Evolutionary conservation across 2,329 filamentous ascomycete species (phyloP).

Genomic region (Blastomyces percursus): DNA sequence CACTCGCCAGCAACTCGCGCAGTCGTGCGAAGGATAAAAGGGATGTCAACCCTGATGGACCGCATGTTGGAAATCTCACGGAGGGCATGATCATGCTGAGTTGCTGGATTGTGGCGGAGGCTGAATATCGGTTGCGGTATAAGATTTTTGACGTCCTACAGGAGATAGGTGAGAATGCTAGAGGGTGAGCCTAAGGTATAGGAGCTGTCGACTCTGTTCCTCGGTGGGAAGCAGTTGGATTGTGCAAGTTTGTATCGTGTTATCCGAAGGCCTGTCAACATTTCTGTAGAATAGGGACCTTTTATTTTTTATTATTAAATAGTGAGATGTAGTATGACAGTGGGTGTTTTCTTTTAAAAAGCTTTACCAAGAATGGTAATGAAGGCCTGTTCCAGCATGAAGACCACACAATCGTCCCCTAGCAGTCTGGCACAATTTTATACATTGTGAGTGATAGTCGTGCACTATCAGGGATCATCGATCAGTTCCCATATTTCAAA

Average conservation of each 20-base stretch:
- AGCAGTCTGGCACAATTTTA: no score
- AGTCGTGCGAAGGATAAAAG: background rate
- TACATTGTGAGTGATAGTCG: no score
- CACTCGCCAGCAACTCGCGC: background rate
- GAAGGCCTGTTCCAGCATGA: background rate
- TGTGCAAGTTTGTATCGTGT: background rate
- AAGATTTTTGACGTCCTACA: constrained; percentile 6
- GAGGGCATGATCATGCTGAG: constrained; percentile 7
- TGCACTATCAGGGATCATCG: no score
- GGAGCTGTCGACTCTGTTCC: background rate
- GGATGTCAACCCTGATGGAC: constrained; percentile 4
- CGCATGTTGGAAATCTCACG: constrained; percentile 4
- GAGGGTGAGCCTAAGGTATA: background rate
- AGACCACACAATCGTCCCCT: no score
- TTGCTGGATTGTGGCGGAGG: constrained; percentile 6
- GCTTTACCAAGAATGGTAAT: background rate
- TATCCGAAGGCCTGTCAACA: background rate
- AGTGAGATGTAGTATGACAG: background rate
- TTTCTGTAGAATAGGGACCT: background rate
- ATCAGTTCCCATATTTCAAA: no score
- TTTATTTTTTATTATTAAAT: background rate
- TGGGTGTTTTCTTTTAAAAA: background rate
- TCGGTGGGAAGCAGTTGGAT: background rate
- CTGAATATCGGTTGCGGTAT: constrained; percentile 4
- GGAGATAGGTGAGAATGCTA: constrained; percentile 5